Evolutionary conservation across 2,329 filamentous ascomycete genomes (phyloP).

Genomic region (Botrytis pseudocinerea): DNA sequence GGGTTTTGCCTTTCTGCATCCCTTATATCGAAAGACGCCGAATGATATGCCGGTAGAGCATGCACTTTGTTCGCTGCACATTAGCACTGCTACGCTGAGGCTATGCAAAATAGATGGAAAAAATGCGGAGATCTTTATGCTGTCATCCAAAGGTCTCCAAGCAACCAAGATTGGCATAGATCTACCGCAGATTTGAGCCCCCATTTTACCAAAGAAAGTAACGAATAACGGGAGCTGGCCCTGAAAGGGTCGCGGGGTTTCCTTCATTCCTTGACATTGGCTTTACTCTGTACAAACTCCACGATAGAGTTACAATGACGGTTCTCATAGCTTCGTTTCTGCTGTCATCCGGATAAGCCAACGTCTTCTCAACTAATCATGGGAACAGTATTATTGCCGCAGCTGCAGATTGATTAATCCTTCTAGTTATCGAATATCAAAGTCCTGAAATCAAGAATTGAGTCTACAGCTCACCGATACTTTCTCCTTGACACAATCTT

Average conservation of each 20-base stretch:
- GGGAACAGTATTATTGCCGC: conserved; percentile 13
- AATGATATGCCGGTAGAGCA: not conserved
- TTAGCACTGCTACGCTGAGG: conserved; percentile 19
- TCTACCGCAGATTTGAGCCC: conserved; percentile 13
- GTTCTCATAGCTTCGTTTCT: conserved; percentile 13
- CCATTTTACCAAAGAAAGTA: not conserved
- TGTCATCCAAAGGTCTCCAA: conserved; percentile 13
- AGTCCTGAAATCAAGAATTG: not conserved
- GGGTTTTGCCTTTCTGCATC: not conserved
- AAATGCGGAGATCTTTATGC: conserved; percentile 18
- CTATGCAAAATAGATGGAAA: conserved; percentile 16
- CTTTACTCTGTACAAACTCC: conserved; percentile 1
- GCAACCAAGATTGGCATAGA: conserved; percentile 15
- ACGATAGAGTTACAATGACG: conserved; percentile 6
- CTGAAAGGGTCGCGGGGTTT: conserved; percentile 18
- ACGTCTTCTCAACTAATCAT: conserved; percentile 2
- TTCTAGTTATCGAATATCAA: conserved; percentile 13
- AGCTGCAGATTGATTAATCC: conserved; percentile 8
- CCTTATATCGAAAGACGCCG: not conserved
- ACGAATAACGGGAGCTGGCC: conserved; percentile 1
- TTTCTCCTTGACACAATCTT: not conserved
- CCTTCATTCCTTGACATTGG: conserved; percentile 10
- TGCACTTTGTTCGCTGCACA: not conserved
- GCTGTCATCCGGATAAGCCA: conserved; percentile 15
- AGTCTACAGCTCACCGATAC: conserved; percentile 2